Evolutionary conservation across 2,329 filamentous ascomycete species (phyloP).

Genomic region (Apiospora koreana): DNA sequence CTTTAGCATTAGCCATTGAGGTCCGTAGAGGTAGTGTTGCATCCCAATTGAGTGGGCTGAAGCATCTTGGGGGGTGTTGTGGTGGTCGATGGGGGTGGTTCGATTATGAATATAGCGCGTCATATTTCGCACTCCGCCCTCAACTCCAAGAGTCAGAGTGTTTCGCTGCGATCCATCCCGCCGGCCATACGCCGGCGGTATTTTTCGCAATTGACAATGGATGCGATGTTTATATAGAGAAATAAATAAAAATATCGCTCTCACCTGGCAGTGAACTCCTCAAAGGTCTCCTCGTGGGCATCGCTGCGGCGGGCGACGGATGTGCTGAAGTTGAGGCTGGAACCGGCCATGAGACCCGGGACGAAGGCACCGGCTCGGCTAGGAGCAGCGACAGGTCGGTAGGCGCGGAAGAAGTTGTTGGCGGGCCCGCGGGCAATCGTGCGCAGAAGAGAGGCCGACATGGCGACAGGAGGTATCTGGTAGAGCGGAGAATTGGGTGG

Average conservation of each 20-base stretch:
- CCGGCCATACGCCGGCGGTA: not conserved
- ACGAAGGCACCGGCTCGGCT: slow-evolving; percentile 53
- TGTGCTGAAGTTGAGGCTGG: slow-evolving; percentile 63
- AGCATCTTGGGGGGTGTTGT: slow-evolving; percentile 14
- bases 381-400: slow-evolving; percentile 55
- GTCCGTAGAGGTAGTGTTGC: not conserved
- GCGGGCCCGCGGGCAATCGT: slow-evolving; percentile 68
- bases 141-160: not conserved
- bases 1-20: slow-evolving; percentile 40
- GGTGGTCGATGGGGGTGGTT: not conserved
- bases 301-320: slow-evolving; percentile 54
- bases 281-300: slow-evolving; percentile 91
- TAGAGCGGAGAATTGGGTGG: slow-evolving; percentile 16
- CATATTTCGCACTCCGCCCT: slow-evolving; percentile 4
- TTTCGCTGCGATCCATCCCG: not conserved
- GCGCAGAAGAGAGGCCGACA: slow-evolving; percentile 72
- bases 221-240: not conserved
- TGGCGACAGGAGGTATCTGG: slow-evolving; percentile 38
- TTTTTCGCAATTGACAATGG: not conserved
- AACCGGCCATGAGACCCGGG: slow-evolving; percentile 53
- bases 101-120: slow-evolving; percentile 5
- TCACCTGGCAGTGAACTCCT: slow-evolving; percentile 98
- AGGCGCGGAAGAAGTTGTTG: slow-evolving; percentile 64
- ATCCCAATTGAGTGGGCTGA: slow-evolving; percentile 26
- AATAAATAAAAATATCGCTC: slow-evolving; percentile 31